A percentile compares a stretch with the other conserved stretches of the same genome.
These are phyloP conservation scores for Ministeria vibrans DNA, from an alignment of 78 protist genomes.

Conservation along the genomic window DNA sequence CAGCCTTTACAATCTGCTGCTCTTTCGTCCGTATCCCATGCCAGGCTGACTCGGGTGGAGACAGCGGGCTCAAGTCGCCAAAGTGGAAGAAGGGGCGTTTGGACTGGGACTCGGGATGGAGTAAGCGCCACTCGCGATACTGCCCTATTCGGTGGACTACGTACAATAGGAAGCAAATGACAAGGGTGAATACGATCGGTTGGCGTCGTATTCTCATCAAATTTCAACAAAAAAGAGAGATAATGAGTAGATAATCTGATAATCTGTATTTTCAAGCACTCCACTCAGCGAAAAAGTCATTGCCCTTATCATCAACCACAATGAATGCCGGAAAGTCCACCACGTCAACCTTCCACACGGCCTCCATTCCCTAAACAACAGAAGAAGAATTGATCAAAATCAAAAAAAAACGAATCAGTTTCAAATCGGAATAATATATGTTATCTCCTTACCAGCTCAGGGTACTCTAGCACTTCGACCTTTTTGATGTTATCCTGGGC, in stretches of 20 bases:
- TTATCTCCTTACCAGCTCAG: no score
- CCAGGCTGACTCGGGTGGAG: no score
- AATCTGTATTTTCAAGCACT: background rate
- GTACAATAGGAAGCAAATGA: no score
- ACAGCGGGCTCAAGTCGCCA: no score
- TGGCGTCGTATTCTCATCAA: background rate
- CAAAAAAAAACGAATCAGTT: no score
- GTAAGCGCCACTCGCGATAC: background rate
- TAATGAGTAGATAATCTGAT: background rate
- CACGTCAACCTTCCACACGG: slow-evolving; percentile 77
- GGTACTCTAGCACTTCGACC: slow-evolving; percentile 67
- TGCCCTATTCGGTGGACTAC: background rate
- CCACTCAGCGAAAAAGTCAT: slow-evolving; percentile 42
- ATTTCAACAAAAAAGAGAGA: background rate
- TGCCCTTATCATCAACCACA: slow-evolving; percentile 78
- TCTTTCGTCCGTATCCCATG: no score
- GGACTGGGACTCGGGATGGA: slow-evolving; percentile 36
- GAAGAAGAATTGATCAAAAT: no score
- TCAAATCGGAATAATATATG: no score
- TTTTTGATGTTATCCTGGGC: slow-evolving; percentile 64
- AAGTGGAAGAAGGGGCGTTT: no score
- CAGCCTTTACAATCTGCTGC: no score
- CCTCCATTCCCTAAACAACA: slow-evolving; percentile 89
- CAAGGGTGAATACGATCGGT: background rate
- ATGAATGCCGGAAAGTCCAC: slow-evolving; percentile 82